Evolutionary conservation across 2,329 filamentous ascomycete genomes (phyloP).

Genomic region (Xylariaceae sp.): DNA sequence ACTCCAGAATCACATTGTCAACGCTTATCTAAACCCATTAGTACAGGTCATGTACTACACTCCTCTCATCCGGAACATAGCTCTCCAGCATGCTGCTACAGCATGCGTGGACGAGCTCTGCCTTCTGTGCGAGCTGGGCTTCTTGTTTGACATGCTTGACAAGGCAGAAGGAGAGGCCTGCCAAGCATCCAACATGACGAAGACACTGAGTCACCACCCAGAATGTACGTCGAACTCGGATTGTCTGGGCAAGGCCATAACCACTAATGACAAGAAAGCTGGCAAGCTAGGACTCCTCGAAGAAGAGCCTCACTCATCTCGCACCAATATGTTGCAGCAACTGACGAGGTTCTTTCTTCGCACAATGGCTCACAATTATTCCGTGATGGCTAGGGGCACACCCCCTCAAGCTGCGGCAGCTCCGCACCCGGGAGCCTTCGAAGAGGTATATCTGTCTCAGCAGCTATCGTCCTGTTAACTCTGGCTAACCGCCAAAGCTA

Average conservation of each 20-base stretch:
- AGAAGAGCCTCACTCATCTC: slow-evolving; percentile 65
- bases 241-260: no score
- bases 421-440: slow-evolving; percentile 39
- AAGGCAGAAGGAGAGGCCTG: slow-evolving; percentile 92
- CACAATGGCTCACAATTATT: slow-evolving; percentile 70
- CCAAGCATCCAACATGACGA: slow-evolving; percentile 90
- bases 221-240: slow-evolving; percentile 50
- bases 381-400: slow-evolving; percentile 53
- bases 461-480: not conserved
- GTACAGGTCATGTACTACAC: slow-evolving; percentile 90
- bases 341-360: slow-evolving; percentile 81
- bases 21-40: slow-evolving; percentile 91
- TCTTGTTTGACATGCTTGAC: slow-evolving; percentile 94
- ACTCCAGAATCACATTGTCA: slow-evolving; percentile 90
- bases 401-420: slow-evolving; percentile 28
- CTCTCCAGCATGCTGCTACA: slow-evolving; percentile 81
- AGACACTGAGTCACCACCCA: slow-evolving; percentile 76
- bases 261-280: slow-evolving; percentile 38
- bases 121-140: slow-evolving; percentile 88
- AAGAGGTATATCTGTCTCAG: slow-evolving; percentile 47
- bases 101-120: slow-evolving; percentile 77
- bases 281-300: slow-evolving; percentile 74
- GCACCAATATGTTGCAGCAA: slow-evolving; percentile 77
- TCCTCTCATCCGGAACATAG: slow-evolving; percentile 77
- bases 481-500: slow-evolving; percentile 26